Evolutionary conservation across 2,329 filamentous ascomycete species (phyloP).

Genomic region (Colletotrichum melonis): DNA sequence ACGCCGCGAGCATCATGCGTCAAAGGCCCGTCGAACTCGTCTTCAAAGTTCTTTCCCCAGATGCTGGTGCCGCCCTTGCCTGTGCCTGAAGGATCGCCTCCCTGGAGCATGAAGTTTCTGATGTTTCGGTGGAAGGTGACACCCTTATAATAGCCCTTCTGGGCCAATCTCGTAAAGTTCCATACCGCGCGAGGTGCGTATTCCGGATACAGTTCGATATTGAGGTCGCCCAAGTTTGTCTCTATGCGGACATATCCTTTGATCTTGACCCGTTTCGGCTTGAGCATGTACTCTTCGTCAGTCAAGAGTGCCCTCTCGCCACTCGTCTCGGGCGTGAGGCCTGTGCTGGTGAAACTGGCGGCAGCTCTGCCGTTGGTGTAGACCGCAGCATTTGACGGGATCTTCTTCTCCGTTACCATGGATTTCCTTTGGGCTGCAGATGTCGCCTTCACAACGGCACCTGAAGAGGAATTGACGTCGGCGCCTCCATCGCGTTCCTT

Average conservation of each 20-base stretch:
- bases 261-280: constrained; percentile 86
- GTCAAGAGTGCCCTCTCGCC: constrained; percentile 86
- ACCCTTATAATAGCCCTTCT: constrained; percentile 89
- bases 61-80: constrained; percentile 90
- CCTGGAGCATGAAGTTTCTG: constrained; percentile 97
- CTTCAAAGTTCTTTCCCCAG: constrained; percentile 94
- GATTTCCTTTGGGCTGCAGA: constrained; percentile 49
- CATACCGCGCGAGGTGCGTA: constrained; percentile 93
- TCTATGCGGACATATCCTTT: constrained; percentile 93
- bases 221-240: constrained; percentile 87
- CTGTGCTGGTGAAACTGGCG: constrained; percentile 94
- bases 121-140: constrained; percentile 95
- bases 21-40: constrained; percentile 91
- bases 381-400: constrained; percentile 85
- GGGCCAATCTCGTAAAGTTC: constrained; percentile 92
- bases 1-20: constrained; percentile 86
- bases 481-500: constrained; percentile 74
- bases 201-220: constrained; percentile 90
- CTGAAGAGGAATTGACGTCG: constrained; percentile 66
- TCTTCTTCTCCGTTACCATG: constrained; percentile 67
- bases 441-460: constrained; percentile 52
- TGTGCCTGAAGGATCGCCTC: constrained; percentile 92
- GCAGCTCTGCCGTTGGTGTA: constrained; percentile 93
- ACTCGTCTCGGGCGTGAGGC: constrained; percentile 90
- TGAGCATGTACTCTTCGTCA: constrained; percentile 97